Base-by-base conservation (phyloP, 306 rosid genomes). In the Ochetophila trinervis region DNA sequence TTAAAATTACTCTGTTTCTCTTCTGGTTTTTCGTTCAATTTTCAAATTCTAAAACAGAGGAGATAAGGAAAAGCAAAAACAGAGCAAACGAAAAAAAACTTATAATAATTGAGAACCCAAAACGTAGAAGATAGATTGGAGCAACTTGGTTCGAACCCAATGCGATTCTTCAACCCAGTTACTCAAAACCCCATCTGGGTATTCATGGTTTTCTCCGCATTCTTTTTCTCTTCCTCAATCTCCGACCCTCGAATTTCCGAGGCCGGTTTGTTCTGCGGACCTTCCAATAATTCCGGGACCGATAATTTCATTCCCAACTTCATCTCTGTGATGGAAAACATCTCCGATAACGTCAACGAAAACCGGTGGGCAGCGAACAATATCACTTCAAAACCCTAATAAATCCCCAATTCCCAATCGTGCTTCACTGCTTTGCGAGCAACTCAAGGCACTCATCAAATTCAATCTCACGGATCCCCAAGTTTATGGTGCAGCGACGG, bases 251-350 rank as follows among this genome's bases (percentile, higher is more conserved):
- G 61, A 15, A 5, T 22, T 16, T 19, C 61, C 22, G 52, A 56
- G 60, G 71, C 72, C 0, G 77, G 67, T 4, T 62, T 63, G 13
- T 42, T 56, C 35, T 88, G 95, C 47, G 78, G 81, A 7, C 12
- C 68, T 3, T 15, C 49, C 17, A 36, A 50, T 49, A 30, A 42
- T 51, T 48, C 72, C 0, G 56, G 21, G 0, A 24, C 15, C 42
- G 35, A 2, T n/a, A 68, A 53, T 23, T 40, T 60, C 32, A 55
- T 32, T 27, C 71, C 67, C 16, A 65, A 57, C 17, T 74, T 74
- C 64, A 24, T 49, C 34, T 37, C 66, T 5, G 27, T 60, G 51
- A 80, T 77, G 85, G 74, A 76, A 0, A 27, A 21, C 6, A 12
- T 85, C 57, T 58, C 82, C 57, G 21, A 30, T 10, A 45, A 67